phyloP scores from a whole-genome alignment of 1,284 basidiomycete species.

The Trametes hirsuta region DNA sequence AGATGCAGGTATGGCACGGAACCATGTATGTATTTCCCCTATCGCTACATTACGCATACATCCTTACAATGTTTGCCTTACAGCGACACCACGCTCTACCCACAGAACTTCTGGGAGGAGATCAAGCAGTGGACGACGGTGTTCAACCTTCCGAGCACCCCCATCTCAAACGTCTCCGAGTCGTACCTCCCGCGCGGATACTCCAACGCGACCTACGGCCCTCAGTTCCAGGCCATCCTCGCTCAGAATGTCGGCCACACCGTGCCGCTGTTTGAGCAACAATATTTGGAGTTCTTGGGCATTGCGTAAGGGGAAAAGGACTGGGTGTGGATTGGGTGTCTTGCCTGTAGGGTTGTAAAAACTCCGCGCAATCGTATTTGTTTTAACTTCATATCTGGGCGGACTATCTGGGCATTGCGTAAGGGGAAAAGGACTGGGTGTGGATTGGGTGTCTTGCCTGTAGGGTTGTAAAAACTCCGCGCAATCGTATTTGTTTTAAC shows the following conservation, averaged over 20 bases:
- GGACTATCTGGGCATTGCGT: constrained; percentile 24
- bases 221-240: constrained; percentile 48
- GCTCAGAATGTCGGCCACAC: constrained; percentile 49
- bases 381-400: too few species aligned
- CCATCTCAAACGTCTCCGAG: constrained; percentile 42
- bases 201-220: constrained; percentile 47
- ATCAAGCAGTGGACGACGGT: constrained; percentile 39
- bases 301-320: constrained; percentile 8
- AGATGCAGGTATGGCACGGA: constrained; percentile 59
- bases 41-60: neutral
- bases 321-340: neutral
- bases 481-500: too few species aligned
- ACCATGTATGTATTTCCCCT: constrained; percentile 42
- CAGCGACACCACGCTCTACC: constrained; percentile 54
- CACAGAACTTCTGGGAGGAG: constrained; percentile 53
- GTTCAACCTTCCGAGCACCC: constrained; percentile 44
- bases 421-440: neutral
- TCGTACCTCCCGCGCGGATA: constrained; percentile 42
- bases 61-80: neutral
- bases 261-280: constrained; percentile 34
- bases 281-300: constrained; percentile 22
- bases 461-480: too few species aligned
- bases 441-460: neutral
- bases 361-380: too few species aligned
- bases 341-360: too few species aligned